A percentile compares a stretch with the other conserved stretches of the same genome.
Evolutionary conservation across 805 yeast genomes (phyloP).

Genomic region (Candida boidinii): DNA sequence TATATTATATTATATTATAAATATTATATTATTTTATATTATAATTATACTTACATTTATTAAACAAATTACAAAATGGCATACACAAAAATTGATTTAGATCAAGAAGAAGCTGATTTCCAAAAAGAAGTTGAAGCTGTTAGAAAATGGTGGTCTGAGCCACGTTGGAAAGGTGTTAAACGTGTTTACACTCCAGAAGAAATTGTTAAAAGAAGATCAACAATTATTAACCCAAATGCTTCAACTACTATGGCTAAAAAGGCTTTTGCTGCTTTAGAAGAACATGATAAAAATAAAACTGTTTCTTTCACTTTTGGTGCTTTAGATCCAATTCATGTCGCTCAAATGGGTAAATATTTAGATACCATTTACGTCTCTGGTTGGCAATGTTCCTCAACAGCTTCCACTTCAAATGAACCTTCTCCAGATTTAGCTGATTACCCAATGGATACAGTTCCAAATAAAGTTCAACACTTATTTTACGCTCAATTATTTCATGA

Average conservation of each 20-base stretch:
- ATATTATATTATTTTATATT: too few species aligned
- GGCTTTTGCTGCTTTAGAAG: slow-evolving; percentile 57
- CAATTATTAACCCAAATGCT: slow-evolving; percentile 65
- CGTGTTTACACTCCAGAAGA: slow-evolving; percentile 85
- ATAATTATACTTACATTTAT: too few species aligned
- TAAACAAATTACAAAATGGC: slow-evolving; percentile 23
- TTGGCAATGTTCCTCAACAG: slow-evolving; percentile 98
- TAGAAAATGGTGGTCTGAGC: slow-evolving; percentile 86
- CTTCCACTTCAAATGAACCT: slow-evolving; percentile 95
- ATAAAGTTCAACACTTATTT: slow-evolving; percentile 94
- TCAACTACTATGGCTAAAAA: slow-evolving; percentile 77
- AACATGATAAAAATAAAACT: slow-evolving; percentile 66
- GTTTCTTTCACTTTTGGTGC: slow-evolving; percentile 92
- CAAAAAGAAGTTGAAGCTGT: slow-evolving; percentile 65
- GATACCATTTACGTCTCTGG: slow-evolving; percentile 93
- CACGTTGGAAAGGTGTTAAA: slow-evolving; percentile 85
- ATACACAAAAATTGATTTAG: slow-evolving; percentile 49
- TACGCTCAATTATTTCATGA: slow-evolving; percentile 97
- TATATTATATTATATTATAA: too few species aligned
- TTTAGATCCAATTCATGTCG: slow-evolving; percentile 87
- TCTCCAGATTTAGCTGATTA: slow-evolving; percentile 98
- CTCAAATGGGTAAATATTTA: slow-evolving; percentile 94
- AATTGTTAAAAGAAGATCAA: slow-evolving; percentile 83
- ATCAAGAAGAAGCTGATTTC: slow-evolving; percentile 56
- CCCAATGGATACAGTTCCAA: slow-evolving; percentile 98